Evolutionary conservation across 2,329 filamentous ascomycete genomes (phyloP).

Genomic region (Fusarium xyrophilum): DNA sequence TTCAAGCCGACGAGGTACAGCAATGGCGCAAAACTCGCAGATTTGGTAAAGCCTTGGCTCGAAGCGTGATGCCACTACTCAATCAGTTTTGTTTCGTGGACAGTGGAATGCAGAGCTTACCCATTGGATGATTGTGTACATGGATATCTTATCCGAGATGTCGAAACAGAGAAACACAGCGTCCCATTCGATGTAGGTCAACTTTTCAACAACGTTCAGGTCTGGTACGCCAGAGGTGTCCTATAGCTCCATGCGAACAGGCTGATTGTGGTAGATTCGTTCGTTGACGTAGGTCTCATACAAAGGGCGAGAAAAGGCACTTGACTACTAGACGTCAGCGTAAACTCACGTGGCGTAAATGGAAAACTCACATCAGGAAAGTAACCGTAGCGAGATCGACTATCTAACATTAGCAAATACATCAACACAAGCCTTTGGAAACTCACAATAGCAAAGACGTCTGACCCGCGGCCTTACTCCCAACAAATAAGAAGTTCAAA

Average conservation of each 20-base stretch:
- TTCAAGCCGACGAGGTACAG: constrained; percentile 48
- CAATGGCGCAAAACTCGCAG: constrained; percentile 31
- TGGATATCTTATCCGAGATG: constrained; percentile 45
- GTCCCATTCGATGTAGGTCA: constrained; percentile 49
- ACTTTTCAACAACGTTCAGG: constrained; percentile 44
- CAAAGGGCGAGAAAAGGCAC: constrained; percentile 43
- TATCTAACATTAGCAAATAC: constrained; percentile 16
- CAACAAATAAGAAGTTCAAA: constrained; percentile 50
- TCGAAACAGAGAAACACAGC: constrained; percentile 51
- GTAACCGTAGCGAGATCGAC: constrained; percentile 48
- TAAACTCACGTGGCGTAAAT: too few relatives aligned
- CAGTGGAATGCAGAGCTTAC: constrained; percentile 27
- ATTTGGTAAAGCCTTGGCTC: constrained; percentile 38
- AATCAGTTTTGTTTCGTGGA: background rate
- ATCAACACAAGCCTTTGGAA: rapidly evolving
- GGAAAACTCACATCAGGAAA: constrained; percentile 50
- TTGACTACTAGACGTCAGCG: constrained; percentile 38
- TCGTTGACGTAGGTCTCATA: constrained; percentile 48
- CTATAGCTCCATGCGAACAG: constrained; percentile 48
- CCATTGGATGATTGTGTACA: constrained; percentile 48
- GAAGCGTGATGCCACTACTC: constrained; percentile 44
- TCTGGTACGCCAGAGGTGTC: constrained; percentile 51
- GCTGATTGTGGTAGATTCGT: constrained; percentile 35
- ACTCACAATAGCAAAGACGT: constrained; percentile 50
- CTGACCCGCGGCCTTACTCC: constrained; percentile 44